Conservation (phyloP, 2,329 filamentous ascomycete genomes). For the Paramyrothecium roridum region DNA sequence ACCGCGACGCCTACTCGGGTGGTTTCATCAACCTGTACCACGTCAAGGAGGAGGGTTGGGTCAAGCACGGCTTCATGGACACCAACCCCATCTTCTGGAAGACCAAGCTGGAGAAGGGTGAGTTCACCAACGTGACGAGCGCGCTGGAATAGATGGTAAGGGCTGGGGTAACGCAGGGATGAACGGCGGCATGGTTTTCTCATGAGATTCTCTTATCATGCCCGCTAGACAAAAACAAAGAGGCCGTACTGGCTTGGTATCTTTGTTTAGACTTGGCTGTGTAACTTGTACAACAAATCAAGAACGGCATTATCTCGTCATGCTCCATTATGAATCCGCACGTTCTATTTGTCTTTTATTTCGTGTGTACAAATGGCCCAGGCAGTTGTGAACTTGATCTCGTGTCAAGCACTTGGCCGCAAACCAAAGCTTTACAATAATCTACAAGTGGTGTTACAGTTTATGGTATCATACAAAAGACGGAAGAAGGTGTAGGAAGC, state of each 20-base stretch:
- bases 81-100: constrained; percentile 99
- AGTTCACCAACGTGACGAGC: constrained; percentile 94
- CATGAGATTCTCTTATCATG: not conserved
- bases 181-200: constrained; percentile 2
- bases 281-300: constrained; percentile 22
- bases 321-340: not conserved
- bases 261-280: constrained; percentile 7
- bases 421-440: not conserved
- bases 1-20: constrained; percentile 97
- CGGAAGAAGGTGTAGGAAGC: too few species aligned
- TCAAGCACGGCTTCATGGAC: constrained; percentile 96
- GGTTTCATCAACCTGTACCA: constrained; percentile 99
- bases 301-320: not conserved
- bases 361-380: too few species aligned
- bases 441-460: constrained; percentile 4
- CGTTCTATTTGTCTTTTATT: too few species aligned
- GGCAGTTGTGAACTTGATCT: too few species aligned
- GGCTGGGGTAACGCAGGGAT: not conserved
- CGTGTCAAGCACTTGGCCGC: too few species aligned
- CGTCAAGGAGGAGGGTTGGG: constrained; percentile 98
- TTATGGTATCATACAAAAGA: too few species aligned
- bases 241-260: not conserved
- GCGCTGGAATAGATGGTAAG: constrained; percentile 39
- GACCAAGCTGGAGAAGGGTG: constrained; percentile 96
- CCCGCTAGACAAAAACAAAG: not conserved